Percentiles rank a stretch among this genome's conserved stretches.
Evolutionary conservation across 2,329 filamentous ascomycete genomes (phyloP).

Genomic region (Leptosphaerulina australis): DNA sequence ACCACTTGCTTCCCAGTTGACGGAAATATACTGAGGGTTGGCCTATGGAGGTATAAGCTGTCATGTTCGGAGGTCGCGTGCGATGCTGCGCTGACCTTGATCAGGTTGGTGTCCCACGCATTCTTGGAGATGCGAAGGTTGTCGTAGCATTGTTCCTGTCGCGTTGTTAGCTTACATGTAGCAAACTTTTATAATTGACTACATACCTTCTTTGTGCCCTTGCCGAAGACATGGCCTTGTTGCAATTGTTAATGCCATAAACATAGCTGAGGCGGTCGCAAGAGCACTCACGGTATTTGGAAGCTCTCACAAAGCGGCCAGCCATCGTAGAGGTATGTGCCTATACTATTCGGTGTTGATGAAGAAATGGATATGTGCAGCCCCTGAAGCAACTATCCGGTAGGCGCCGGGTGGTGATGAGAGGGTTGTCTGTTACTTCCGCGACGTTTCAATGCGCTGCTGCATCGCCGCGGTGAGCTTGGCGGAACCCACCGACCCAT

Average conservation of each 20-base stretch:
- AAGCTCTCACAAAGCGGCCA: slow-evolving; percentile 74
- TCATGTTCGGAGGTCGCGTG: slow-evolving; percentile 37
- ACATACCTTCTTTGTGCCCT: slow-evolving; percentile 79
- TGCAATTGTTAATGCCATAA: slow-evolving; percentile 30
- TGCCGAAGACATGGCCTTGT: slow-evolving; percentile 96
- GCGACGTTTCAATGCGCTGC: slow-evolving; percentile 21
- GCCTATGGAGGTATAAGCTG: slow-evolving; percentile 62
- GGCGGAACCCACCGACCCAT: slow-evolving; percentile 12
- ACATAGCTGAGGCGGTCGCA: slow-evolving; percentile 29
- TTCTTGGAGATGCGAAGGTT: slow-evolving; percentile 97
- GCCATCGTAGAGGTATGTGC: slow-evolving; percentile 58
- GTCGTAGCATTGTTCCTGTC: slow-evolving; percentile 92
- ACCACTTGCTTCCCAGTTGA: slow-evolving; percentile 98
- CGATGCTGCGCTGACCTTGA: slow-evolving; percentile 72
- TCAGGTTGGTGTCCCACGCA: slow-evolving; percentile 98
- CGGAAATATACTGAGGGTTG: slow-evolving; percentile 92
- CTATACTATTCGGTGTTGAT: slow-evolving; percentile 2
- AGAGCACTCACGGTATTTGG: slow-evolving; percentile 68
- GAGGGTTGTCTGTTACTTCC: slow-evolving; percentile 10
- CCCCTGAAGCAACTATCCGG: slow-evolving; percentile 12
- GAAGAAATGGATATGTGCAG: slow-evolving; percentile 5
- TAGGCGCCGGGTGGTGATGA: slow-evolving; percentile 14
- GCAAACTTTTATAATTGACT: not conserved
- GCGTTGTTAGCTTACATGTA: slow-evolving; percentile 17
- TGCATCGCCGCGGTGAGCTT: slow-evolving; percentile 13